These are phyloP conservation scores for Dictyostelium citrinum DNA, from an alignment of 78 protist genomes.

Conservation along the genomic window DNA sequence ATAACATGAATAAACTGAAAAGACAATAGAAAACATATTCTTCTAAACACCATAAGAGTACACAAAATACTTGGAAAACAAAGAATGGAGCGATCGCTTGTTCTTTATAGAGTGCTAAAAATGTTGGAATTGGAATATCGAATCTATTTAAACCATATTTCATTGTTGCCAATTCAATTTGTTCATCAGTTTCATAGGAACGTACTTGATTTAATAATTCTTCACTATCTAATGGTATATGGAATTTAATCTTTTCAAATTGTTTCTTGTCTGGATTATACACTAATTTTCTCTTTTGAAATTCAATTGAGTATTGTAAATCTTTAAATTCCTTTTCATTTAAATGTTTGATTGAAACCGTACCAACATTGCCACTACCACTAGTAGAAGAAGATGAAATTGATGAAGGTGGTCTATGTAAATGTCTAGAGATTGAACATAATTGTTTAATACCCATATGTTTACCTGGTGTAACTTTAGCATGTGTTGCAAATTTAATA, in stretches of 20 bases:
- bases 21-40: constrained; percentile 95
- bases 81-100: constrained; percentile 99
- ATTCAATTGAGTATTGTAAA: constrained; percentile 37
- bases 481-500: constrained; percentile 11
- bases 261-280: constrained; percentile 23
- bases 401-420: background rate
- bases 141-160: constrained; percentile 70
- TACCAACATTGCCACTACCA: background rate
- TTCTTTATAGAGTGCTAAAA: constrained; percentile 90
- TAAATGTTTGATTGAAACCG: background rate
- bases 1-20: constrained; percentile 96
- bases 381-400: background rate
- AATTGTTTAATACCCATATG: constrained; percentile 26
- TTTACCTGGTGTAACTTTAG: constrained; percentile 17
- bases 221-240: background rate
- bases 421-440: background rate
- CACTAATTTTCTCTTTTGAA: constrained; percentile 66
- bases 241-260: constrained; percentile 43
- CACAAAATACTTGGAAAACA: constrained; percentile 97
- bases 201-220: background rate
- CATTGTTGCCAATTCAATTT: background rate
- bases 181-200: constrained; percentile 36
- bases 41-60: constrained; percentile 96
- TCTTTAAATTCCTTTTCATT: constrained; percentile 1
- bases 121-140: constrained; percentile 94